Conservation (phyloP, 2,329 filamentous ascomycete genomes). For the Botrytis byssoidea region DNA sequence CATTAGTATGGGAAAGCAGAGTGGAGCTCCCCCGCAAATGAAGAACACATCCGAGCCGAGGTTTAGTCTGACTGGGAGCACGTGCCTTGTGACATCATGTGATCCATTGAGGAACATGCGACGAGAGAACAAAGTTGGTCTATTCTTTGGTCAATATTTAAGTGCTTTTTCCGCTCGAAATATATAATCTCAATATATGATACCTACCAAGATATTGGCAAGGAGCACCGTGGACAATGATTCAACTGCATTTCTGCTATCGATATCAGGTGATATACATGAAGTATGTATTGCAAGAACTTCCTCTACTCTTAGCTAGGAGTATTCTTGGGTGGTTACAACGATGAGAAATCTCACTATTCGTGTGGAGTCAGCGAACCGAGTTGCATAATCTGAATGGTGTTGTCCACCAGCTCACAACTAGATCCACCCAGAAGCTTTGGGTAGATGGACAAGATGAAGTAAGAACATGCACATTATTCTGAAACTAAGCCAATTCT, state of each 20-base stretch:
- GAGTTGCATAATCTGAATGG: neutral
- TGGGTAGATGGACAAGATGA: neutral
- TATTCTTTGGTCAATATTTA: neutral
- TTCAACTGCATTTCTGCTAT: neutral
- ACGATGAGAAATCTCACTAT: neutral
- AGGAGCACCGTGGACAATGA: neutral
- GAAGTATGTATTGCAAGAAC: rapidly evolving
- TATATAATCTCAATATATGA: neutral
- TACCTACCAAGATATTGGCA: neutral
- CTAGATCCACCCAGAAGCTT: neutral
- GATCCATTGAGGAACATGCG: neutral
- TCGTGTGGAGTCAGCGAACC: neutral
- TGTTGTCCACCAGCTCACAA: neutral
- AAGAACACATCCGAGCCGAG: neutral
- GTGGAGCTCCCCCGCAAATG: constrained; percentile 11
- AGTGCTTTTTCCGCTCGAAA: neutral
- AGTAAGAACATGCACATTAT: neutral
- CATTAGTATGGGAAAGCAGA: neutral
- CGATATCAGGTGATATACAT: neutral
- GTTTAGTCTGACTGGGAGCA: neutral
- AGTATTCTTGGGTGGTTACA: neutral
- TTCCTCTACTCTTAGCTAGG: neutral
- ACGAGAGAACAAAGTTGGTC: neutral
- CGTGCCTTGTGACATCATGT: neutral
- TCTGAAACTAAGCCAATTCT: neutral